These are phyloP conservation scores for Schizothecium vesticola DNA, from an alignment of 495 filamentous ascomycete genomes.

Conservation along the genomic window DNA sequence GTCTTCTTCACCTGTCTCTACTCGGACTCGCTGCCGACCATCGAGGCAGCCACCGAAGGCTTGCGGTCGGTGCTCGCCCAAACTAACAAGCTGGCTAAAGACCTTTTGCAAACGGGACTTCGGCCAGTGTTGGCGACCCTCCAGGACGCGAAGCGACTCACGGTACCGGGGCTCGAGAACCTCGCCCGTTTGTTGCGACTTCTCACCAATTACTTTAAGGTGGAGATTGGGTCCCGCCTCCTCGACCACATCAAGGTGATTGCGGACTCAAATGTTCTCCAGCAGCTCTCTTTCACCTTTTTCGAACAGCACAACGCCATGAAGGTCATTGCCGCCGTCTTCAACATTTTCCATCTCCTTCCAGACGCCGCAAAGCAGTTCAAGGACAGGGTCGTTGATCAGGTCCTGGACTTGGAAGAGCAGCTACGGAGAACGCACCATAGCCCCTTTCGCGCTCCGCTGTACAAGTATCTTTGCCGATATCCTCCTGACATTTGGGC, in stretches of 20 bases:
- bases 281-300: constrained; percentile 87
- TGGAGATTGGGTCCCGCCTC: constrained; percentile 87
- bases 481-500: constrained; percentile 85
- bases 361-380: constrained; percentile 85
- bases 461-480: constrained; percentile 91
- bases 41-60: constrained; percentile 87
- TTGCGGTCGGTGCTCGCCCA: constrained; percentile 78
- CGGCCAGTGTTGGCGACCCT: constrained; percentile 93
- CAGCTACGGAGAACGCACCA: constrained; percentile 83
- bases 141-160: constrained; percentile 87
- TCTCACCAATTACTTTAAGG: constrained; percentile 97
- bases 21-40: constrained; percentile 82
- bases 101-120: constrained; percentile 88
- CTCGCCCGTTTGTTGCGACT: constrained; percentile 82
- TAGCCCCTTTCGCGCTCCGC: constrained; percentile 84
- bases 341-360: constrained; percentile 94
- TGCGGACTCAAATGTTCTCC: constrained; percentile 70
- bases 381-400: constrained; percentile 81
- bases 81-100: constrained; percentile 89
- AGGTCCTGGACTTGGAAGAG: constrained; percentile 80
- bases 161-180: constrained; percentile 83
- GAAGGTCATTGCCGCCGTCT: constrained; percentile 86
- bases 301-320: constrained; percentile 87
- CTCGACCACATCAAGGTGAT: constrained; percentile 90
- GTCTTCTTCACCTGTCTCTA: constrained; percentile 98